phyloP scores from a whole-genome alignment of 2,329 filamentous ascomycete species.

The Paecilomyces fulvus region DNA sequence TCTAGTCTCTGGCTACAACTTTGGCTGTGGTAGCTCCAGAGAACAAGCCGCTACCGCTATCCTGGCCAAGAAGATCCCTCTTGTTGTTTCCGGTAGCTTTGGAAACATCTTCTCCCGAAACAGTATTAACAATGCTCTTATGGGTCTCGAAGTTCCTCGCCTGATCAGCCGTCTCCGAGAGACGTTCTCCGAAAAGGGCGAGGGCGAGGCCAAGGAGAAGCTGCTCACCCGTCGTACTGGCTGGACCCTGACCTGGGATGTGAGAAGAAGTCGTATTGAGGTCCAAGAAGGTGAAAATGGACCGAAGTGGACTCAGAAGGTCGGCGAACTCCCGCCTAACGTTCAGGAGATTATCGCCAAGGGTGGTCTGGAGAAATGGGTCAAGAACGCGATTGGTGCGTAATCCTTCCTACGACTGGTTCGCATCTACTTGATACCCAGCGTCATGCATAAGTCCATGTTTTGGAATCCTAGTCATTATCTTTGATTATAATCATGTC shows the following conservation, averaged over 20 bases:
- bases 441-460: neutral
- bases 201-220: slow-evolving; percentile 36
- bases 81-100: slow-evolving; percentile 74
- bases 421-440: neutral
- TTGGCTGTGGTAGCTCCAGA: slow-evolving; percentile 71
- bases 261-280: slow-evolving; percentile 60
- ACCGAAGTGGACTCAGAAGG: slow-evolving; percentile 65
- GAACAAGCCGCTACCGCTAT: slow-evolving; percentile 88
- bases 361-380: slow-evolving; percentile 76
- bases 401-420: slow-evolving; percentile 4
- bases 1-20: slow-evolving; percentile 77
- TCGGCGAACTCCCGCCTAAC: slow-evolving; percentile 74
- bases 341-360: slow-evolving; percentile 76
- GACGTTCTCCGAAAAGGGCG: slow-evolving; percentile 27
- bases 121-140: slow-evolving; percentile 35
- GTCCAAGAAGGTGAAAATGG: slow-evolving; percentile 63
- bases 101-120: slow-evolving; percentile 71
- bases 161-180: slow-evolving; percentile 25
- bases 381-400: slow-evolving; percentile 56
- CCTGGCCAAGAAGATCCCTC: slow-evolving; percentile 67
- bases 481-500: neutral
- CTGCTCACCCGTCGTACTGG: slow-evolving; percentile 63
- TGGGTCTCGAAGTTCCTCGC: slow-evolving; percentile 30
- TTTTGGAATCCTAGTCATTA: neutral
- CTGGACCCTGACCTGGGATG: slow-evolving; percentile 78